Evolutionary conservation across 805 yeast species (phyloP), one percentile per base, ranked within the genome.

Genomic region (Candida takata): DNA sequence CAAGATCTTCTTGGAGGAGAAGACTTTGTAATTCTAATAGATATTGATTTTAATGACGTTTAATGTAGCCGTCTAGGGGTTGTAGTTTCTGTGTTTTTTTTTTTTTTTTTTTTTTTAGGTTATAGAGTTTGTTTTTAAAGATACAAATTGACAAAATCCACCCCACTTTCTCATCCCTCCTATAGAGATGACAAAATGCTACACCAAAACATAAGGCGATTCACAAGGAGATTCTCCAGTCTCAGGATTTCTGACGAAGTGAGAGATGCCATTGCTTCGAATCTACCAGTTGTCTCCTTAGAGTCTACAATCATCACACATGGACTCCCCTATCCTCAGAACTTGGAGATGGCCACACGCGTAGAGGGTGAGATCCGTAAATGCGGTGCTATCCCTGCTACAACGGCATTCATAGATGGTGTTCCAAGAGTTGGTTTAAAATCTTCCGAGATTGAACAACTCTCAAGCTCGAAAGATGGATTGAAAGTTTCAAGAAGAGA

Each of bases 271-370:
- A 48, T 85, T 13, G 45, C 47, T 10, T 68, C 68, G 3, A 67
- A 69, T 14, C 58, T 43, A 25, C 95, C 96, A 0, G 74, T 86
- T 6, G 92, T 87, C 4, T 79, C 95, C 0, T 62, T 86, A 12
- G 96, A 87, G 53, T 77, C 87, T 16, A 86, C 96, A 7, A 87
- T 86, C 49, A 74, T 87, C 45, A 81, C 95, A 6, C 96, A 86
- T 61, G 96, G 96, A 1, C 66, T 86, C 27, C 95, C 95, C 4
- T 82, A 60, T 51, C 95, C 95, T 0, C 69, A 70, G 16, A 86
- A 87, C 50, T 50, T 83, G 9, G 65, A 67, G 18, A 79, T 86
- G 86, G 95, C 95, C 0, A 49, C 48, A 21, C 57, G 64, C 2
- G 94, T 84, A 1, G 95, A 86, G 56, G 39, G 55, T 5, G 61